Evolutionary conservation across 208 protist species (phyloP), one percentile per base, ranked within the genome.

Genomic region (Trypanosoma caninum): DNA sequence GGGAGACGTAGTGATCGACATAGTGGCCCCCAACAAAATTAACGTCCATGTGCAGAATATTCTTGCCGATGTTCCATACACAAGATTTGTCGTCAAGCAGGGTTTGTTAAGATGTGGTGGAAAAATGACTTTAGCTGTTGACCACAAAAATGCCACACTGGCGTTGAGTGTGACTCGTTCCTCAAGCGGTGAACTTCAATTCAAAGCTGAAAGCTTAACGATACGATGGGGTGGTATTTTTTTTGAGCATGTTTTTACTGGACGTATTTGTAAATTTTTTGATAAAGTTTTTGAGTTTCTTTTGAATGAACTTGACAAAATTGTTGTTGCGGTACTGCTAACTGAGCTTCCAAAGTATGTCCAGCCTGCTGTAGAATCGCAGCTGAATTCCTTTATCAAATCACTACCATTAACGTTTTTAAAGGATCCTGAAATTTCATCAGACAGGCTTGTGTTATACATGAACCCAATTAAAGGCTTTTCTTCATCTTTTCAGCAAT

Each of bases 301-400:
- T 44, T 69, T 78, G 31, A 78, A 80, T 4, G 58, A 93, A 34
- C 44, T 93, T 25, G 73, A 93, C 50, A 58, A 55, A 9, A 47
- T 75, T 42, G 75, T 87, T 25, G 69, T 59, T 14, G 30, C 35
- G 9, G 60, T 72, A 45, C 44, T 87, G 2, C 65, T 76, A 44
- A 65, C 67, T 40, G 51, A 75, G 46, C 30, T 93, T 23, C 72
- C 67, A 8, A 52, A 45, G 40, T 59, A 34, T 38, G 47, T 65
- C 22, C 38, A 67, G 3, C 9, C 18, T 11, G 51, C 72, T 18
- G 45, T 78, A 2, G 65, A 72, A 9, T 51, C 74, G 11, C 52
- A 69, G 4, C 8, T 67, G 13, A 76, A 78, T 30, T 16, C 34
- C 13, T 22, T 56, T 10, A 35, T 65, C 25, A 22, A 30, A 11